Evolutionary conservation across 2,329 filamentous ascomycete species (phyloP), one percentile per base, ranked within the genome.

Genomic region (Beauveria sp.): DNA sequence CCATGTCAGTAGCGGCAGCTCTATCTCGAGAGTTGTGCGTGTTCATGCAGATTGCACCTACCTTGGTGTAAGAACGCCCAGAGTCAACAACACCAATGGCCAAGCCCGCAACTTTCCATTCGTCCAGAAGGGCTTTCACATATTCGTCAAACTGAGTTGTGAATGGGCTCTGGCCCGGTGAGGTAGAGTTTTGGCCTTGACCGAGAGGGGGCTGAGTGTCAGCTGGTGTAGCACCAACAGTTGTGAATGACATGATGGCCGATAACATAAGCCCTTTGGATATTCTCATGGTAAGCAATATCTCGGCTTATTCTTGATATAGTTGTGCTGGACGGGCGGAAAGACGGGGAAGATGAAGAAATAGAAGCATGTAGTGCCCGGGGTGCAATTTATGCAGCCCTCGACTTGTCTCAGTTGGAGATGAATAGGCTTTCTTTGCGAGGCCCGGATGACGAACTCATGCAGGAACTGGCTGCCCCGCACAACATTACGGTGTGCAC

Each of bases 51-150:
- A 26, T 34, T 26, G 24, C 4, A 44, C 70, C 64, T 62, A 76
- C 77, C 67, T 75, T 68, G 9, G 73, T 65, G 67, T 71, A 76
- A 5, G 72, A 75, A 3, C 74, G 63, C 9, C 79, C 70, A 1
- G 76, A 75, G 63, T 81, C 75, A 9, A 82, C 69, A 24, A 83
- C 71, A 0, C 76, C 78, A 24, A 84, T 72, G 2, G 80, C 72
- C 4, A 82, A 53, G 0, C 79, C 81, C 1, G 80, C 79, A 9
- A 81, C 76, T 54, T 79, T 74, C 74, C 75, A 82, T 53, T 73
- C 53, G 2, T 69, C 59, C 16, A 72, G 62, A 2, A 58, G 28
- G 7, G 52, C 22, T 6, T 63, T 46, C 12, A 63, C 55, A 28
- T 61, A 64, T 3, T 51, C 20, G 26, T 53, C 56, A 18, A 66